These are phyloP conservation scores for Picochlorum sp. DNA, from an alignment of 139 green algal genomes.

Conservation along the genomic window DNA sequence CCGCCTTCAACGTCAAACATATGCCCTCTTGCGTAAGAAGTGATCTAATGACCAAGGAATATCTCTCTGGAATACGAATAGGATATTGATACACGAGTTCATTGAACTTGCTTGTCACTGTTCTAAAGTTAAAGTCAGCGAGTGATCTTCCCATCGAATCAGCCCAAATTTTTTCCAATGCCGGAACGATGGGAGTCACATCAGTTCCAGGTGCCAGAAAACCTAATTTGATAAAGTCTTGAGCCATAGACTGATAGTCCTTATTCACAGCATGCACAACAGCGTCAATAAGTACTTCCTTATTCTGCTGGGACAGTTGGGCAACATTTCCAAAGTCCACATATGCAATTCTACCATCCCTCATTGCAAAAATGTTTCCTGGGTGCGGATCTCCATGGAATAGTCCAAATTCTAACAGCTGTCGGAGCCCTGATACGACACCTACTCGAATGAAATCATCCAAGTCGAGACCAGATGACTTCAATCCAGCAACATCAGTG, in stretches of 20 bases:
- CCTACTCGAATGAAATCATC: constrained; percentile 81
- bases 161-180: constrained; percentile 95
- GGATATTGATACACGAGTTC: constrained; percentile 98
- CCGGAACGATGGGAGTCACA: constrained; percentile 82
- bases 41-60: constrained; percentile 87
- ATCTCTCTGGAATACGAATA: constrained; percentile 97
- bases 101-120: constrained; percentile 96
- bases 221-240: constrained; percentile 94
- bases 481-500: constrained; percentile 59
- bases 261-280: constrained; percentile 99
- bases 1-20: constrained; percentile 90
- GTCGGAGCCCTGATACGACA: constrained; percentile 83
- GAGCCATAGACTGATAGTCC: constrained; percentile 88
- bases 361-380: constrained; percentile 95
- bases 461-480: constrained; percentile 58
- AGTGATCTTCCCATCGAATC: constrained; percentile 74
- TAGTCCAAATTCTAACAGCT: constrained; percentile 98
- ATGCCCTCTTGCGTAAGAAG: constrained; percentile 85
- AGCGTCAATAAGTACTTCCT: constrained; percentile 81
- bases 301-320: constrained; percentile 52
- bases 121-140: constrained; percentile 95
- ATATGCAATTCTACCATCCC: constrained; percentile 96
- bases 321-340: constrained; percentile 99
- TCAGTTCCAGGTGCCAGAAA: constrained; percentile 87
- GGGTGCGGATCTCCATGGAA: constrained; percentile 97